Evolutionary conservation across 768 basidiomycete species (phyloP).

Genomic region (Austroboletus festivus): DNA sequence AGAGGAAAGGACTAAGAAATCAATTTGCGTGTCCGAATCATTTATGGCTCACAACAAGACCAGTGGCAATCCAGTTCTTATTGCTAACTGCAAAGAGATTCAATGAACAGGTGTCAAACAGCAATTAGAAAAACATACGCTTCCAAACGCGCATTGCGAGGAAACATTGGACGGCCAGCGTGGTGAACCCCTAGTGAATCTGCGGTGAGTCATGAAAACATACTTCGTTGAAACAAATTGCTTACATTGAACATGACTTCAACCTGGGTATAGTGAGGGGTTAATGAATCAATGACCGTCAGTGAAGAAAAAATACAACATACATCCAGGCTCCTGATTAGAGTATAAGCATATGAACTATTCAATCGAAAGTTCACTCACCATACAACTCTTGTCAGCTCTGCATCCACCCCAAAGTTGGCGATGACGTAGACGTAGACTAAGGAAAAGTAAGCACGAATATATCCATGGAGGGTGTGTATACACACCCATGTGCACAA

Average conservation of each 20-base stretch:
- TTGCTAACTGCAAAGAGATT: slow-evolving; percentile 42
- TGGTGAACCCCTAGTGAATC: slow-evolving; percentile 35
- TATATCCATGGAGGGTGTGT: not conserved
- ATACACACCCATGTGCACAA: slow-evolving; percentile 46
- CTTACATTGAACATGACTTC: slow-evolving; percentile 49
- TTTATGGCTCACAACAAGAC: slow-evolving; percentile 22
- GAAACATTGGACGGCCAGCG: slow-evolving; percentile 52
- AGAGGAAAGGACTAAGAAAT: not conserved
- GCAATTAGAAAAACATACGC: slow-evolving; percentile 28
- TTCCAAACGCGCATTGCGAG: slow-evolving; percentile 48
- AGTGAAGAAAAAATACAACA: not conserved
- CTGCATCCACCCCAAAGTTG: slow-evolving; percentile 32
- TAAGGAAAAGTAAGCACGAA: slow-evolving; percentile 17
- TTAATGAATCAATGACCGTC: slow-evolving; percentile 6
- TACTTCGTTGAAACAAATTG: not conserved
- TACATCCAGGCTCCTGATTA: slow-evolving; percentile 18
- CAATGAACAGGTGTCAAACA: not conserved
- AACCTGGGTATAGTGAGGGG: slow-evolving; percentile 26
- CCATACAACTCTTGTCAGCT: slow-evolving; percentile 38
- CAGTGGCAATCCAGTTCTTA: slow-evolving; percentile 37
- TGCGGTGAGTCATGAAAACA: not conserved
- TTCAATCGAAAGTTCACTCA: slow-evolving; percentile 17
- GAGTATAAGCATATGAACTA: not conserved
- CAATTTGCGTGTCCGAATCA: not conserved
- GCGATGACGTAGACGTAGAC: slow-evolving; percentile 48